These are phyloP conservation scores for Vanrija sp. DNA, from an alignment of 1,284 basidiomycete genomes.

Conservation along the genomic window DNA sequence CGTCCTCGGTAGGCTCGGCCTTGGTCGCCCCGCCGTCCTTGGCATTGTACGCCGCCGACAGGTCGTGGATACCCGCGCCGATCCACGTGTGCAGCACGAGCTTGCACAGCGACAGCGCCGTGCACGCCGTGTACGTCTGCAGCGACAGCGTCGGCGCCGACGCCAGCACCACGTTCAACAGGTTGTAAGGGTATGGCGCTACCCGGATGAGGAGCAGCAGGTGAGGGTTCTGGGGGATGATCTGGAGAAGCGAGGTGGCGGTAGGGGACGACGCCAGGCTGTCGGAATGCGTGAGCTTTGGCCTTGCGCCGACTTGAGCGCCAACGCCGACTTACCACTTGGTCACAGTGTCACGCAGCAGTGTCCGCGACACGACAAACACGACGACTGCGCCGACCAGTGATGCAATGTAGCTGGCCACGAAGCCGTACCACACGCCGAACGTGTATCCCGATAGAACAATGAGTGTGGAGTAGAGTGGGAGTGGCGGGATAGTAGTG, in stretches of 20 bases:
- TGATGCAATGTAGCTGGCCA: slow-evolving; percentile 52
- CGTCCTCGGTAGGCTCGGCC: slow-evolving; percentile 1
- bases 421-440: slow-evolving; percentile 52
- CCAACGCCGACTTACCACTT: slow-evolving; percentile 28
- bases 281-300: not conserved
- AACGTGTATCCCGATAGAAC: slow-evolving; percentile 54
- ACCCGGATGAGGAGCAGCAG: slow-evolving; percentile 53
- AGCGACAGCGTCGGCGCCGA: slow-evolving; percentile 50
- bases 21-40: too few species aligned
- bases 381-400: slow-evolving; percentile 51
- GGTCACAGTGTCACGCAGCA: slow-evolving; percentile 37
- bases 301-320: not conserved
- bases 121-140: slow-evolving; percentile 52
- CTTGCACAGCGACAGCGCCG: slow-evolving; percentile 52
- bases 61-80: slow-evolving; percentile 37
- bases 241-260: slow-evolving; percentile 38
- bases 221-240: slow-evolving; percentile 47
- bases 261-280: slow-evolving; percentile 40
- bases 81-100: slow-evolving; percentile 48
- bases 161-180: slow-evolving; percentile 55
- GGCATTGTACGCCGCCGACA: slow-evolving; percentile 21
- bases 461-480: slow-evolving; percentile 55
- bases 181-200: slow-evolving; percentile 54
- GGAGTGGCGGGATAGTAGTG: slow-evolving; percentile 51
- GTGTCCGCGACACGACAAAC: slow-evolving; percentile 47